phyloP scores from a whole-genome alignment of 2,329 filamentous ascomycete species.

The Cercospora beticola region DNA sequence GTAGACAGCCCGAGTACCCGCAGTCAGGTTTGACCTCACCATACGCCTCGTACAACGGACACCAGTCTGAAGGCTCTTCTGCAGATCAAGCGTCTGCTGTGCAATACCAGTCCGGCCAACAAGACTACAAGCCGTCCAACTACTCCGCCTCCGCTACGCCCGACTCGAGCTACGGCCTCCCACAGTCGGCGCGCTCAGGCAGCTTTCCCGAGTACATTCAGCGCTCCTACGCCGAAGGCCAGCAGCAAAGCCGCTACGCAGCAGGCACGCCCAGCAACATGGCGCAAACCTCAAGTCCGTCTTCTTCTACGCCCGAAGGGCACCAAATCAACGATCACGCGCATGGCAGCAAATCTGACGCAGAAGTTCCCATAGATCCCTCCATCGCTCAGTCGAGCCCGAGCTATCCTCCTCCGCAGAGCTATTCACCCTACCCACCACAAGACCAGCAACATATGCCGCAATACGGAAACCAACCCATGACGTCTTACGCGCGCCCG shows the following conservation, averaged over 20 bases:
- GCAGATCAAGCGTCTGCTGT: slow-evolving; percentile 94
- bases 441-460: slow-evolving; percentile 78
- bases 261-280: slow-evolving; percentile 77
- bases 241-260: slow-evolving; percentile 70
- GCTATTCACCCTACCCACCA: slow-evolving; percentile 84
- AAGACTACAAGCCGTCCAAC: slow-evolving; percentile 73
- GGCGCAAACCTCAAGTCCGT: slow-evolving; percentile 99
- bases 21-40: slow-evolving; percentile 57
- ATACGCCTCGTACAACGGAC: slow-evolving; percentile 53
- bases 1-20: slow-evolving; percentile 52
- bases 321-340: slow-evolving; percentile 65
- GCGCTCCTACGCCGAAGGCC: slow-evolving; percentile 71
- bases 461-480: slow-evolving; percentile 67
- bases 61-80: slow-evolving; percentile 78
- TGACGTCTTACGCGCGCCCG: slow-evolving; percentile 65
- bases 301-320: slow-evolving; percentile 80
- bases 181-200: slow-evolving; percentile 72
- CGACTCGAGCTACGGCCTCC: slow-evolving; percentile 83
- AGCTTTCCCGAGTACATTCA: slow-evolving; percentile 86
- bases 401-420: slow-evolving; percentile 75
- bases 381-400: slow-evolving; percentile 92
- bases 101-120: slow-evolving; percentile 73
- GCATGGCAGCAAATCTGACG: slow-evolving; percentile 77
- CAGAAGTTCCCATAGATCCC: slow-evolving; percentile 97
- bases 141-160: slow-evolving; percentile 71